phyloP scores from a whole-genome alignment of 1,139 yeast genomes.

The Scheffersomyces stambukii region DNA sequence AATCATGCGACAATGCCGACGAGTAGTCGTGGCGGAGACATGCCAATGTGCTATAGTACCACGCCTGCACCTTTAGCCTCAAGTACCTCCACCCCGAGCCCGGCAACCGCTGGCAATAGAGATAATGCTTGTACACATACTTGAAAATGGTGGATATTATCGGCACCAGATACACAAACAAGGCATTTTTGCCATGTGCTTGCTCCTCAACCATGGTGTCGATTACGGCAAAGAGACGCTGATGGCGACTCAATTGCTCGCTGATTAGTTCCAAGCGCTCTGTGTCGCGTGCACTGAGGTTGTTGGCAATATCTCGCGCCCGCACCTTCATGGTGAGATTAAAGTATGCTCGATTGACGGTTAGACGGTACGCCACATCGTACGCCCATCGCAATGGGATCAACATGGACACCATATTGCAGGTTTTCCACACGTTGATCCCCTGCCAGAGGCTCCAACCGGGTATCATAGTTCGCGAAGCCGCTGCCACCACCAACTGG shows the following conservation, averaged over 20 bases:
- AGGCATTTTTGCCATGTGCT: not conserved
- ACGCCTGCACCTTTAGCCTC: slow-evolving; percentile 10
- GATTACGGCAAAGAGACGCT: slow-evolving; percentile 1
- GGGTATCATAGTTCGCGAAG: slow-evolving; percentile 3
- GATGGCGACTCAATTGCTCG: slow-evolving; percentile 5
- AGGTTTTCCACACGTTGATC: slow-evolving; percentile 27
- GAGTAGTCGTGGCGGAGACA: slow-evolving; percentile 37
- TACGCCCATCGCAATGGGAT: slow-evolving; percentile 38
- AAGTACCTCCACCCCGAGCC: slow-evolving; percentile 10
- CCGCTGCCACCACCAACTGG: slow-evolving; percentile 1
- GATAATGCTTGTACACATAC: slow-evolving; percentile 9
- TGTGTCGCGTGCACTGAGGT: slow-evolving; percentile 20
- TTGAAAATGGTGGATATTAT: slow-evolving; percentile 8
- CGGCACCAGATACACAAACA: no score
- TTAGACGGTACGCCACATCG: slow-evolving; percentile 32
- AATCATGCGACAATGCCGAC: slow-evolving; percentile 17
- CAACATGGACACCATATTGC: slow-evolving; percentile 31
- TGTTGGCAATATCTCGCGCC: slow-evolving; percentile 37
- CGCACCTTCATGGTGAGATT: slow-evolving; percentile 24
- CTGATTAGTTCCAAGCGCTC: slow-evolving; percentile 24
- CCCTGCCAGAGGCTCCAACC: slow-evolving; percentile 16
- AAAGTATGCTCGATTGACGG: slow-evolving; percentile 45
- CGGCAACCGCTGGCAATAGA: slow-evolving; percentile 8
- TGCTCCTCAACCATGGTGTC: slow-evolving; percentile 1
- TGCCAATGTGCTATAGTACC: slow-evolving; percentile 25